Base-by-base conservation (phyloP, 129 eudicot genomes). In the Centaurea solstitialis region DNA sequence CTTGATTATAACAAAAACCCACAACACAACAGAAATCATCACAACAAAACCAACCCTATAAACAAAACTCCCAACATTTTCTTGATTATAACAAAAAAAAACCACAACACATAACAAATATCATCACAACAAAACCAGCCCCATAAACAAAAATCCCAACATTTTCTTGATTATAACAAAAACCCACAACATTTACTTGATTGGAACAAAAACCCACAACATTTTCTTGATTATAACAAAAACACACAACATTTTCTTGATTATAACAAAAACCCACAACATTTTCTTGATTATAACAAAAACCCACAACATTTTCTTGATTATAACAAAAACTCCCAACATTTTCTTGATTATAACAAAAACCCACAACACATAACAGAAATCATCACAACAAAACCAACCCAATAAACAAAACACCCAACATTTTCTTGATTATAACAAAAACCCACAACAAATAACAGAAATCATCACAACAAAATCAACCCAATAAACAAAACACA, bases 361-460 rank as follows among this genome's bases (percentile, higher is more conserved):
- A 53, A 53, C 30, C 79, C 47, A 75, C 70, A 75, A 57, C 70
- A 33, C 37, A 76, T 20, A 30, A 28, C 24, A 67, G 6, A 78
- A 78, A 6, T 30, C 6, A 5, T 68, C 6, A 18, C 57, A 66
- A 9, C 15, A 41, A 62, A 41, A 75, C 13, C 40, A 53, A 18
- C n/a, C 21, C 62, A 53, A 17, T 6, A 15, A 15, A 53, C 62
- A 53, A 53, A n/a, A 53, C 21, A 12, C 2, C 26, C 20, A 57
- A 5, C 22, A 15, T 1, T 17, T 30, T 35, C 13, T 22, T 20
- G 38, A 57, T 38, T 38, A 75, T 17, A 59, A 59, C 1, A 30
- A 75, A 26, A 74, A 11, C 30, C 79, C 47, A 75, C 79, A 57
- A 33, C 70, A 59, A 15, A 76, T 5, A 57, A 53, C 9, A 68